Evolutionary conservation across 106 monocot genomes (phyloP).

Genomic region (Allium cepa): DNA sequence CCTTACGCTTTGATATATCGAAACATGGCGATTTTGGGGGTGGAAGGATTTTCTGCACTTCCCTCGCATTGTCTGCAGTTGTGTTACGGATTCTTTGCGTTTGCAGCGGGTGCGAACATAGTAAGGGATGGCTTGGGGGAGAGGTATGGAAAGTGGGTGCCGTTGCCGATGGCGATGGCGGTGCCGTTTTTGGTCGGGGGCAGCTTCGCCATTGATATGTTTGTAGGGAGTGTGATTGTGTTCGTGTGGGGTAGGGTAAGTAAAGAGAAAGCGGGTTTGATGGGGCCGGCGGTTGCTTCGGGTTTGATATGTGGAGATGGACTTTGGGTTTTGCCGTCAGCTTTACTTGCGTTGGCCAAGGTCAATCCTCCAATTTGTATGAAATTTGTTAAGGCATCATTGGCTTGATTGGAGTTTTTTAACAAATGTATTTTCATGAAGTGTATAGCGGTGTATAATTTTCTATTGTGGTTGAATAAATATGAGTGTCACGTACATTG

Average conservation of each 20-base stretch:
- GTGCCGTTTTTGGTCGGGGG: conserved; percentile 33
- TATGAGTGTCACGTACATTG: too few relatives aligned
- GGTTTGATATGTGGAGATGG: conserved; percentile 66
- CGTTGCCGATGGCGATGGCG: conserved; percentile 43
- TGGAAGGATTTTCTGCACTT: conserved; percentile 32
- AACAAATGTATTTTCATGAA: too few relatives aligned
- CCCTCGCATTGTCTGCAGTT: conserved; percentile 20
- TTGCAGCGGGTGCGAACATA: conserved; percentile 18
- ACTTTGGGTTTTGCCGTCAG: conserved; percentile 52
- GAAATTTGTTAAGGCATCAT: conserved; percentile 27
- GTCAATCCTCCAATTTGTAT: conserved; percentile 63
- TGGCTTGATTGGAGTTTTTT: too few relatives aligned
- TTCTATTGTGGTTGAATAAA: too few relatives aligned
- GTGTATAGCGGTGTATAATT: too few relatives aligned
- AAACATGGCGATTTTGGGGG: conserved; percentile 52
- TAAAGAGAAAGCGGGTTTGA: conserved; percentile 12
- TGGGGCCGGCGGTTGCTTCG: conserved; percentile 53
- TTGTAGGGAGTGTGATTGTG: conserved; percentile 30
- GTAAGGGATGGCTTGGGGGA: conserved; percentile 15
- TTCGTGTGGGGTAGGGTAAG: conserved; percentile 25
- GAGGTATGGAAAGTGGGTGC: conserved; percentile 23
- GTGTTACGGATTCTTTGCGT: conserved; percentile 21
- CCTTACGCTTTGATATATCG: conserved; percentile 46
- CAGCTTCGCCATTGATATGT: conserved; percentile 46
- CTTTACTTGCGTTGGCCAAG: conserved; percentile 48